Conservation (phyloP, 768 basidiomycete species). For the Lactarius hengduanensis region DNA sequence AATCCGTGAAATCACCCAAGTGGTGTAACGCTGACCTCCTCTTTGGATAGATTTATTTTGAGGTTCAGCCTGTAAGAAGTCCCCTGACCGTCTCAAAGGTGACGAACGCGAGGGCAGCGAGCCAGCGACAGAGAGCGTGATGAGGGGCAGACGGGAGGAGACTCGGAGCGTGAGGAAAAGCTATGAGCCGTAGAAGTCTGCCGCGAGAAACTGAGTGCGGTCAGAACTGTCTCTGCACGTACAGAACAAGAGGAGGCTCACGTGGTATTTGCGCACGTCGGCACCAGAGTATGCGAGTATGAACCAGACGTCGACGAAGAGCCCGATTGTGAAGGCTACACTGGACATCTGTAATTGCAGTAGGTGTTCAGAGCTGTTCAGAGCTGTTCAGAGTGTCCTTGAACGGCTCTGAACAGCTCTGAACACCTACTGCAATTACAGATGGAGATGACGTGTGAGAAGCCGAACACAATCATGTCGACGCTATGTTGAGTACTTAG, state of each 20-base stretch:
- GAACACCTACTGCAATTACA: no score
- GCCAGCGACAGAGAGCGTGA: slow-evolving; percentile 39
- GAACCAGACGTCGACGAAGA: slow-evolving; percentile 64
- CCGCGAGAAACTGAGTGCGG: slow-evolving; percentile 33
- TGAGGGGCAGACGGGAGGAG: slow-evolving; percentile 34
- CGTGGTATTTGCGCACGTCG: slow-evolving; percentile 50
- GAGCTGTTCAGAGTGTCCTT: no score
- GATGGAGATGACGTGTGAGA: no score
- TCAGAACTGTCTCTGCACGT: not conserved
- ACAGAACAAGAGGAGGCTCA: slow-evolving; percentile 34
- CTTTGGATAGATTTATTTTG: no score
- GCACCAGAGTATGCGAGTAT: slow-evolving; percentile 59
- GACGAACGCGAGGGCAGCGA: no score
- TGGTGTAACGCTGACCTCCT: no score
- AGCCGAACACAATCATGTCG: slow-evolving; percentile 61
- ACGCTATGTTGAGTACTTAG: slow-evolving; percentile 32
- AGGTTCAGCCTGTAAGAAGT: no score
- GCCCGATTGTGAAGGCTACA: slow-evolving; percentile 63
- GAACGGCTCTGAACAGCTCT: no score
- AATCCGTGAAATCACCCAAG: no score
- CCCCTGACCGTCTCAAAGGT: no score
- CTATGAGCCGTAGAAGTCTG: slow-evolving; percentile 53
- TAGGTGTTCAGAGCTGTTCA: no score
- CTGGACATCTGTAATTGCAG: no score
- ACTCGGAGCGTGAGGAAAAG: slow-evolving; percentile 78